phyloP scores from a whole-genome alignment of 129 eudicot species.

The Arctium lappa region DNA sequence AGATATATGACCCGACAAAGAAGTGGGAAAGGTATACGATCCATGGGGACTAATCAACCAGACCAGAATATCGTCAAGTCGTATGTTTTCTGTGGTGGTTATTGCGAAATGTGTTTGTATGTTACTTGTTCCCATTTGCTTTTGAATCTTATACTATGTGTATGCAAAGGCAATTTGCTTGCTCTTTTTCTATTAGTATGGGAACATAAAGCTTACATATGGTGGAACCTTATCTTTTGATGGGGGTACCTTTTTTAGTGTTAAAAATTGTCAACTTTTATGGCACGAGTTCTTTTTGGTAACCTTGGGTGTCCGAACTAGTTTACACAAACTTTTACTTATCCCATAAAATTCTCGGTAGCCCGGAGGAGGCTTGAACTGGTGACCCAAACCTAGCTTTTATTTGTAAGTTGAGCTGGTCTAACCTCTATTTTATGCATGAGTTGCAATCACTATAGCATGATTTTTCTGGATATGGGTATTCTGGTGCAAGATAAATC shows the following conservation, averaged over 20 bases:
- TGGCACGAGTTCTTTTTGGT: not conserved
- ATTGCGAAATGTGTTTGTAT: not conserved
- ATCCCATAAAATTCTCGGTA: too few species aligned
- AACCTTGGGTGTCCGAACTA: not conserved
- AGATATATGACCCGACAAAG: slow-evolving; percentile 98
- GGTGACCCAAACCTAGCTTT: too few species aligned
- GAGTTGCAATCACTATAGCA: too few species aligned
- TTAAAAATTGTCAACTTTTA: not conserved
- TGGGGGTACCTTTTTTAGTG: not conserved
- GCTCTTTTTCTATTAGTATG: not conserved
- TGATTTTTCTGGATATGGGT: too few species aligned
- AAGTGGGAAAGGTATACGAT: slow-evolving; percentile 97
- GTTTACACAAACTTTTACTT: not conserved
- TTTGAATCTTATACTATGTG: slow-evolving; percentile 10
- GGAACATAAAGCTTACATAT: slow-evolving; percentile 6
- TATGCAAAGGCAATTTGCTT: not conserved
- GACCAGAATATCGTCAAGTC: not conserved
- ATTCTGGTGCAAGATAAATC: too few species aligned
- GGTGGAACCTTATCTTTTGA: not conserved
- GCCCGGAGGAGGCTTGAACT: too few species aligned
- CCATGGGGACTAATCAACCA: slow-evolving; percentile 67
- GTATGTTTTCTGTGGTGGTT: slow-evolving; percentile 1
- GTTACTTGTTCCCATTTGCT: not conserved
- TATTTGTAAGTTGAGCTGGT: too few species aligned
- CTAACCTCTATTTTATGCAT: too few species aligned